Conservation (phyloP, 129 eudicot species). For the Chrysanthemum makinoi region DNA sequence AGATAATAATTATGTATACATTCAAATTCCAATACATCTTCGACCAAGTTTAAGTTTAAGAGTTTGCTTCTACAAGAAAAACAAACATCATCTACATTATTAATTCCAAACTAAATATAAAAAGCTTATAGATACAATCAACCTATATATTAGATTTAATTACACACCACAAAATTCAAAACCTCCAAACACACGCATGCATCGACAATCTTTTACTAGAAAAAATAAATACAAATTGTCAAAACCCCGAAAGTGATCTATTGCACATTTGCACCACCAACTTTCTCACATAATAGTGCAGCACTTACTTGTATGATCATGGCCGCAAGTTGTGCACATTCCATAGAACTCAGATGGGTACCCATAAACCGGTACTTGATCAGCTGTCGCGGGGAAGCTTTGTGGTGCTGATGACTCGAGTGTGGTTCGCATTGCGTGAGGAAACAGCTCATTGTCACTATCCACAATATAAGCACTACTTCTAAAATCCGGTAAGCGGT, state of each 20-base stretch:
- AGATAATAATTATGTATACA: no score
- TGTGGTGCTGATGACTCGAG: slow-evolving; percentile 7
- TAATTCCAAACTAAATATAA: no score
- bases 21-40: no score
- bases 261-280: neutral
- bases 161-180: no score
- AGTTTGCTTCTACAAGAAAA: no score
- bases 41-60: no score
- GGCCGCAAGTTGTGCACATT: neutral
- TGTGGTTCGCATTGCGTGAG: neutral
- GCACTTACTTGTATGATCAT: slow-evolving; percentile 10
- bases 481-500: neutral
- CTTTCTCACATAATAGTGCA: slow-evolving; percentile 22
- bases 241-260: neutral
- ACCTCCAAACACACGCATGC: no score
- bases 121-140: no score
- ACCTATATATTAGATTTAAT: no score
- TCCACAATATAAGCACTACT: neutral
- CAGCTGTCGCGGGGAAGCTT: neutral
- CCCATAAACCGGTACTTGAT: slow-evolving; percentile 15
- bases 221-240: neutral
- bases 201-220: no score
- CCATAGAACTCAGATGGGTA: slow-evolving; percentile 17
- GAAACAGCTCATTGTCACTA: slow-evolving; percentile 4
- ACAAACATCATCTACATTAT: no score